Base-by-base conservation (phyloP, 2,329 filamentous ascomycete species). In the Alternaria gaisen region DNA sequence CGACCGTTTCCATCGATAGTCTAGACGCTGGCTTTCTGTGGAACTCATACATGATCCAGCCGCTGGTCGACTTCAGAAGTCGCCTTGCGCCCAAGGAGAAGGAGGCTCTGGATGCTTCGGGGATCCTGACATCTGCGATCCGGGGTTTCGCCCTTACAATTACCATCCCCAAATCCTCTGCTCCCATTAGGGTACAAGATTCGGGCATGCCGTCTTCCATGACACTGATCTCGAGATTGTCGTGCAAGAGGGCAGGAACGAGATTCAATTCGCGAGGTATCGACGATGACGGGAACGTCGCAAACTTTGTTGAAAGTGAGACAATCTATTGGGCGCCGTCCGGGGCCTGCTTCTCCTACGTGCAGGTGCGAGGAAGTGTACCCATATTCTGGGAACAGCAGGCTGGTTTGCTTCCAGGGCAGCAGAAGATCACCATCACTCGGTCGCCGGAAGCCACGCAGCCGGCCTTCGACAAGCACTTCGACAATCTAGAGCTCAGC, bases 41-140 rank as follows among this genome's bases (percentile, higher is more conserved):
- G 95, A 99, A 99, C 75, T 96, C 93, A 4, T 97, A 96, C 80
- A 97, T 99, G 93, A 97, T 99, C 71, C 90, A 91, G 66, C 94
- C 95, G 5, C 84, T 99, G 55, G 90, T 97, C 30, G 87, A 93
- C 76, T 98, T 99, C 77, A 89, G 95, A 43, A 93, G 91, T 30
- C 87, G 92, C 18, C 84, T 99, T 47, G 86, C 92, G 62, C 86
- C 87, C 6, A 85, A 87, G 55, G 93, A 97, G 69, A 90, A 90
- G 67, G 85, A 88, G 61, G 89, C 88, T 5, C 85, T 99, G n/a
- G 95, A 99, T 81, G 84, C 86, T 3, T 97, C 93, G 20, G 87
- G 91, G 41, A 93, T 98, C 55, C 81, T 99, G 60, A 99, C 94
- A 0, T 97, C 92, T 68, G 94, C 94, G 10, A 97, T 98, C 65